A percentile compares a stretch with the other conserved stretches of the same genome.
These are phyloP conservation scores for Taphrina sp. DNA, from an alignment of 1,139 yeast species.

Conservation along the genomic window DNA sequence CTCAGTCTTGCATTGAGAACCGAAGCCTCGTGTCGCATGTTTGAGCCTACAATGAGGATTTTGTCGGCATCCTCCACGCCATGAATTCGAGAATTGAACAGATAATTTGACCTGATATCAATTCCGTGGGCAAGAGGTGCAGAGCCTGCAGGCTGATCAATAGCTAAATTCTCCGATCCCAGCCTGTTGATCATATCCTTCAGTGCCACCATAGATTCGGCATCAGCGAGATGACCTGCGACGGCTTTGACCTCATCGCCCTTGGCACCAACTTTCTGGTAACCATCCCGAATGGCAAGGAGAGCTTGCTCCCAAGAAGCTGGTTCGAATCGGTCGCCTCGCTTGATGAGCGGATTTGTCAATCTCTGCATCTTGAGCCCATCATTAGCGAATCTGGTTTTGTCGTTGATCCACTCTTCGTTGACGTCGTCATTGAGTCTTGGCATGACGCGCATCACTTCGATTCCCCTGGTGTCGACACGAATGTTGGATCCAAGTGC, in stretches of 20 bases:
- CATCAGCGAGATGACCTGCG: slow-evolving; percentile 80
- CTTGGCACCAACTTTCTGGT: slow-evolving; percentile 57
- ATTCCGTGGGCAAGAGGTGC: slow-evolving; percentile 67
- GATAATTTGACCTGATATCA: slow-evolving; percentile 75
- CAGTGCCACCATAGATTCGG: slow-evolving; percentile 76
- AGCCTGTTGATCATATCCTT: slow-evolving; percentile 75
- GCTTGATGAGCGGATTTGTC: slow-evolving; percentile 74
- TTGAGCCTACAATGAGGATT: slow-evolving; percentile 74
- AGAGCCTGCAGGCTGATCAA: slow-evolving; percentile 60
- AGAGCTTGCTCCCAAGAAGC: slow-evolving; percentile 90
- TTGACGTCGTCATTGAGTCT: slow-evolving; percentile 82
- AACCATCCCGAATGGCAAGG: slow-evolving; percentile 65
- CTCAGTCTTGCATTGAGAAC: slow-evolving; percentile 82
- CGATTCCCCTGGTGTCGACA: slow-evolving; percentile 83
- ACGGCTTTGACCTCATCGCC: slow-evolving; percentile 76
- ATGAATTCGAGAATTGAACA: slow-evolving; percentile 74
- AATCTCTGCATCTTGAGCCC: slow-evolving; percentile 84
- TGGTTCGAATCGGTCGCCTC: slow-evolving; percentile 66
- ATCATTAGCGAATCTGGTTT: slow-evolving; percentile 81
- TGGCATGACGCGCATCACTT: slow-evolving; percentile 85
- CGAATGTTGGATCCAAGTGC: slow-evolving; percentile 80
- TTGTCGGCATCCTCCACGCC: slow-evolving; percentile 83
- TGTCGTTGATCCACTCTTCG: slow-evolving; percentile 91
- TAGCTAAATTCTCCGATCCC: slow-evolving; percentile 77
- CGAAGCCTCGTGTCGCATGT: slow-evolving; percentile 90